Evolutionary conservation across 108 stramenopile genomes (phyloP).

Genomic region (Cyclotella cryptica): DNA sequence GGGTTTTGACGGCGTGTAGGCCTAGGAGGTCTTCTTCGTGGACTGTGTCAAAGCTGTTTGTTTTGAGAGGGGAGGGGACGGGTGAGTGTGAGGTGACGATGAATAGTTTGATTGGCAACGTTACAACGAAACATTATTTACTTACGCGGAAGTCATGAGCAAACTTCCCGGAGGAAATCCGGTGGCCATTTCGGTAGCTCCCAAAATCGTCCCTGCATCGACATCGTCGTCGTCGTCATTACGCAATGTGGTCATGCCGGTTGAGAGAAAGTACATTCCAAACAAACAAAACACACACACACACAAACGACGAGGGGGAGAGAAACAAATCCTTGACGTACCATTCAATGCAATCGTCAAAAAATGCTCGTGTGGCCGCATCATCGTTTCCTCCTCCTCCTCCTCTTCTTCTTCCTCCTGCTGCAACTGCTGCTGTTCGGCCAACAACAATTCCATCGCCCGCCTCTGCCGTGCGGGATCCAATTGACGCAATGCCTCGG

Average conservation of each 20-base stretch:
- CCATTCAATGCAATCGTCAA: conserved; percentile 90
- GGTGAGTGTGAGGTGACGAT: conserved; percentile 1
- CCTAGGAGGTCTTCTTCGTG: conserved; percentile 84
- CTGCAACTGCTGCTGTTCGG: conserved; percentile 7
- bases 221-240: too few relatives aligned
- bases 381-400: conserved; percentile 5
- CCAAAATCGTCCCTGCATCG: conserved; percentile 90
- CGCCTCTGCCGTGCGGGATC: conserved; percentile 30
- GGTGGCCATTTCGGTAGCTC: conserved; percentile 81
- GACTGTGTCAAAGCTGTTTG: conserved; percentile 73
- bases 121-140: conserved; percentile 16
- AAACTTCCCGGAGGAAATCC: conserved; percentile 79
- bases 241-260: too few relatives aligned
- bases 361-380: conserved; percentile 74
- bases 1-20: conserved; percentile 75
- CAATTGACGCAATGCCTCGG: conserved; percentile 29
- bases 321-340: conserved; percentile 46
- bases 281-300: too few relatives aligned
- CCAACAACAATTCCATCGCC: conserved; percentile 21
- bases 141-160: conserved; percentile 85
- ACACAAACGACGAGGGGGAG: too few relatives aligned
- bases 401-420: conserved; percentile 1
- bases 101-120: conserved; percentile 1
- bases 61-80: too few relatives aligned
- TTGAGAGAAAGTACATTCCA: too few relatives aligned